Evolutionary conservation across 768 basidiomycete species (phyloP).

Genomic region (Lactarius pseudohatsudake): DNA sequence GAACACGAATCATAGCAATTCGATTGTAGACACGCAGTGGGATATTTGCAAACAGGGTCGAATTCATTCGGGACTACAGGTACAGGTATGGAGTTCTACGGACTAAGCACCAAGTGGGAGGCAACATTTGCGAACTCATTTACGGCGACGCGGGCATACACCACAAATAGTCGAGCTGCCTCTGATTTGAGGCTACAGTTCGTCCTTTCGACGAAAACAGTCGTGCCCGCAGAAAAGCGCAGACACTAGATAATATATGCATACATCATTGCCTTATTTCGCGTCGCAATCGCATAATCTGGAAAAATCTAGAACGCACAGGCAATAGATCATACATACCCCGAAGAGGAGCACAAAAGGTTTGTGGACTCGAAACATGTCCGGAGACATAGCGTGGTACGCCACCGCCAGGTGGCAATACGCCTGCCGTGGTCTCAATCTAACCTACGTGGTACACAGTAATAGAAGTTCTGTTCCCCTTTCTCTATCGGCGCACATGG

Average conservation of each 20-base stretch:
- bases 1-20: too few species aligned
- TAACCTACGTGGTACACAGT: conserved; percentile 16
- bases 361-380: neutral
- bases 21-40: too few species aligned
- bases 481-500: neutral
- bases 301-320: neutral
- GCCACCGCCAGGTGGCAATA: neutral
- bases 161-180: too few species aligned
- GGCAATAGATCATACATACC: neutral
- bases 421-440: neutral
- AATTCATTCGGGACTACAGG: too few species aligned
- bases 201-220: neutral
- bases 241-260: neutral
- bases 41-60: too few species aligned
- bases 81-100: too few species aligned
- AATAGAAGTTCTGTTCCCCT: neutral
- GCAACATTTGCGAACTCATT: too few species aligned
- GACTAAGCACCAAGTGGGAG: too few species aligned
- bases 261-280: neutral
- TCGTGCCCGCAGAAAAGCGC: neutral
- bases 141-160: too few species aligned
- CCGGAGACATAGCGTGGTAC: neutral
- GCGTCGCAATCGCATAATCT: neutral
- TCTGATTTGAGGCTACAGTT: too few species aligned
- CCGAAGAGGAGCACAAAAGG: neutral